These are phyloP conservation scores for Pseudogymnoascus sp. DNA, from an alignment of 2,329 filamentous ascomycete species.

Conservation along the genomic window DNA sequence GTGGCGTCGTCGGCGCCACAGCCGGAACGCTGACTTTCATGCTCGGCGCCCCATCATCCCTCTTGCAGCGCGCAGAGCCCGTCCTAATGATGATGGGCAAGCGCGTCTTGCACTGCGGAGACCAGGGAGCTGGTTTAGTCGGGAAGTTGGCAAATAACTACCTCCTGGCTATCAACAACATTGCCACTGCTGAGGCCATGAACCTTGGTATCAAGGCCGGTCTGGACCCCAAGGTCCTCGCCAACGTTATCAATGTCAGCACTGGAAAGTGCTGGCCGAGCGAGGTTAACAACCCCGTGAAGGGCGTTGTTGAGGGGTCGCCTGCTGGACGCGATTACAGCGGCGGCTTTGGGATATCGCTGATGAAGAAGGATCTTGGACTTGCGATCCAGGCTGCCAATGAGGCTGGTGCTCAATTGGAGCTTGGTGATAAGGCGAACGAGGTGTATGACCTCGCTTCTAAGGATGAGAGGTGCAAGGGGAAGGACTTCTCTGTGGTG, in stretches of 20 bases:
- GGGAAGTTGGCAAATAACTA: conserved; percentile 98
- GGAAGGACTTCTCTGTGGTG: conserved; percentile 75
- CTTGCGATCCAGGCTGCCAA: conserved; percentile 67
- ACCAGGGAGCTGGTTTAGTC: conserved; percentile 76
- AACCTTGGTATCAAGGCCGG: conserved; percentile 57
- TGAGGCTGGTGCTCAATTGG: conserved; percentile 60
- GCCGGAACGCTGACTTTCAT: conserved; percentile 92
- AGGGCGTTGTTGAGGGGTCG: conserved; percentile 69
- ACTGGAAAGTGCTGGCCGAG: conserved; percentile 96
- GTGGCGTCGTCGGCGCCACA: conserved; percentile 83
- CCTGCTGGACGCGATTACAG: conserved; percentile 71
- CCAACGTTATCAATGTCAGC: conserved; percentile 83
- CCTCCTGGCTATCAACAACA: conserved; percentile 88
- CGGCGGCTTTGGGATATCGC: conserved; percentile 68
- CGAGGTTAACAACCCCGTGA: conserved; percentile 91
- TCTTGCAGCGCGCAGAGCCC: conserved; percentile 60
- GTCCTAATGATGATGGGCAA: conserved; percentile 78
- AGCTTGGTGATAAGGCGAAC: conserved; percentile 56
- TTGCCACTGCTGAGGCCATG: conserved; percentile 61
- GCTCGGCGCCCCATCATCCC: conserved; percentile 64
- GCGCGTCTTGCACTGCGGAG: conserved; percentile 78
- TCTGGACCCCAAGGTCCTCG: conserved; percentile 58
- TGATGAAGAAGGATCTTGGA: conserved; percentile 77
- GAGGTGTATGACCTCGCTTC: conserved; percentile 64
- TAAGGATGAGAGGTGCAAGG: conserved; percentile 53